Conservation (phyloP, 108 stramenopile species). For the Fragilaria crotonensis region DNA sequence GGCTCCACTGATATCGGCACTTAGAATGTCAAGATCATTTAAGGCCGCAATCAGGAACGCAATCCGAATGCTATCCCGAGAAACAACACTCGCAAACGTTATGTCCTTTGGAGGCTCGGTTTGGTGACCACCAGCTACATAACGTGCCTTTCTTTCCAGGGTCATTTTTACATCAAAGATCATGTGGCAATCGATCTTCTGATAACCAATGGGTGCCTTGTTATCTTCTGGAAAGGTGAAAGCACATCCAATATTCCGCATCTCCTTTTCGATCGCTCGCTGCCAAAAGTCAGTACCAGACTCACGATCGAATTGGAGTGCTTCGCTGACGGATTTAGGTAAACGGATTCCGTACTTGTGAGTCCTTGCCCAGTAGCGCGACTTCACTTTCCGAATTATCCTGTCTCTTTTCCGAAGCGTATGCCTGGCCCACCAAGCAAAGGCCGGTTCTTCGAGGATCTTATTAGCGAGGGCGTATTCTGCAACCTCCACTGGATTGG, state of each 20-base stretch:
- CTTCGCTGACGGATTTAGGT: slow-evolving; percentile 23
- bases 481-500: slow-evolving; percentile 30
- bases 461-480: slow-evolving; percentile 23
- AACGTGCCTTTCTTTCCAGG: too few relatives aligned
- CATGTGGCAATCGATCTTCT: too few relatives aligned
- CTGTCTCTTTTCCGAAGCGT: slow-evolving; percentile 5
- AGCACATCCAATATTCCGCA: slow-evolving; percentile 13
- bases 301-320: slow-evolving; percentile 16
- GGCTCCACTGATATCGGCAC: too few relatives aligned
- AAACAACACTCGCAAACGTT: slow-evolving; percentile 22
- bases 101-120: slow-evolving; percentile 1
- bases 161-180: too few relatives aligned
- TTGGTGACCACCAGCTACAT: neutral
- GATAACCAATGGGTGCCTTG: too few relatives aligned
- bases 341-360: too few relatives aligned
- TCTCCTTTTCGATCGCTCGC: slow-evolving; percentile 27
- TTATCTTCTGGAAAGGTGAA: too few relatives aligned
- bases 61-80: too few relatives aligned
- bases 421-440: slow-evolving; percentile 31
- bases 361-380: slow-evolving; percentile 12
- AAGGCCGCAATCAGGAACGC: slow-evolving; percentile 15
- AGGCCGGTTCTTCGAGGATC: too few relatives aligned
- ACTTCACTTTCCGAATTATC: too few relatives aligned
- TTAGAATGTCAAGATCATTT: too few relatives aligned
- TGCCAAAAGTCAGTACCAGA: slow-evolving; percentile 13